Percentiles rank a stretch among this genome's conserved stretches.
Evolutionary conservation across 352 stramenopile species (phyloP).

Genomic region (Phytophthora cryptogea): DNA sequence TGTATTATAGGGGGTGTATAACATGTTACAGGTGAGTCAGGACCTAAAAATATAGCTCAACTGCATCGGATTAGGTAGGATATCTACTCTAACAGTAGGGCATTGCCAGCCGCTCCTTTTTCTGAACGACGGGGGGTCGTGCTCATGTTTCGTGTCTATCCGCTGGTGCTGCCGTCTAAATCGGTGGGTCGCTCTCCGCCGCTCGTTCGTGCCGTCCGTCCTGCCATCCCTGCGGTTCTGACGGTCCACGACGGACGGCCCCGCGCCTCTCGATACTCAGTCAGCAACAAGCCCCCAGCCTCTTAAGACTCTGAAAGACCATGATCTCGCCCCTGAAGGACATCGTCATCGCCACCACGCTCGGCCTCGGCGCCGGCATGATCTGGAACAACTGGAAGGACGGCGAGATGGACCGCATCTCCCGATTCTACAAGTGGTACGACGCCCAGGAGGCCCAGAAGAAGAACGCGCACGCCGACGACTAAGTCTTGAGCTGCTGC

Average conservation of each 20-base stretch:
- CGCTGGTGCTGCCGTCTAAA: background rate
- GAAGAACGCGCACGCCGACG: constrained; percentile 39
- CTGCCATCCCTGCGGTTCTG: constrained; percentile 14
- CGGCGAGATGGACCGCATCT: constrained; percentile 73
- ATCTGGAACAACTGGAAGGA: constrained; percentile 78
- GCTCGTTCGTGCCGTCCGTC: constrained; percentile 14
- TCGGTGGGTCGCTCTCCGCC: background rate
- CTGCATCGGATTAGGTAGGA: background rate
- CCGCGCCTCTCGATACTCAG: constrained; percentile 27
- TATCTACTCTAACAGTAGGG: background rate
- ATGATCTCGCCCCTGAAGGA: constrained; percentile 87
- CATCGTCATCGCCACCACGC: constrained; percentile 73
- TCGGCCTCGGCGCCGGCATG: constrained; percentile 54
- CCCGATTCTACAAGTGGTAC: constrained; percentile 84
- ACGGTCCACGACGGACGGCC: constrained; percentile 20
- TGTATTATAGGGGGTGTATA: background rate
- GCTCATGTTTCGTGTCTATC: constrained; percentile 37
- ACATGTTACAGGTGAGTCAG: background rate
- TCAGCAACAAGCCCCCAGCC: constrained; percentile 25
- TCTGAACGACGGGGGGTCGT: constrained; percentile 22
- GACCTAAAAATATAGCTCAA: too few species aligned
- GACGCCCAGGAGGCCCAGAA: constrained; percentile 76
- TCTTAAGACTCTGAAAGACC: constrained; percentile 1
- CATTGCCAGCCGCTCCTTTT: constrained; percentile 1
- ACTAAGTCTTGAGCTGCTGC: constrained; percentile 26